A percentile compares a stretch with the other conserved stretches of the same genome.
Conservation (phyloP, 768 basidiomycete genomes). For the Auricularia sp. region DNA sequence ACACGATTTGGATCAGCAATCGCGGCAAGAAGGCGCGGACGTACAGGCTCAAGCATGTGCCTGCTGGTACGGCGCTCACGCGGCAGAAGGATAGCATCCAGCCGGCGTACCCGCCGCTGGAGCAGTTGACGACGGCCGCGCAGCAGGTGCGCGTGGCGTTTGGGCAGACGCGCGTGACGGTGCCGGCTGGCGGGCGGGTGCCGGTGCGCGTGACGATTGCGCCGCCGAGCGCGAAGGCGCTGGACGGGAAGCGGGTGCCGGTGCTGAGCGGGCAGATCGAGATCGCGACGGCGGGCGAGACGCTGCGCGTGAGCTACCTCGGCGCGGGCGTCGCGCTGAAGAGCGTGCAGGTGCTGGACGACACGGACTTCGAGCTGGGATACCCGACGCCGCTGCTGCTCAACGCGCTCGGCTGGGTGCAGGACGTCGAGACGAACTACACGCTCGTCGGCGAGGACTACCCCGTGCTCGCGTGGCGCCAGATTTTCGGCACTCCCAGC, state of each 20-base stretch:
- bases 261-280: constrained; percentile 2
- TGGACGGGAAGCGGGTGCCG: constrained; percentile 3
- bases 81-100: constrained; percentile 12
- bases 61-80: constrained; percentile 21
- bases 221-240: not conserved
- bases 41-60: constrained; percentile 20
- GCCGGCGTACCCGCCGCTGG: not conserved
- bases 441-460: not conserved
- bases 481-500: too few species aligned
- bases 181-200: constrained; percentile 13
- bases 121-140: constrained; percentile 4
- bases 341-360: constrained; percentile 1
- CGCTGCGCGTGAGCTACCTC: constrained; percentile 5
- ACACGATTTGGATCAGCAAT: constrained; percentile 4
- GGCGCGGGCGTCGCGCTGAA: not conserved
- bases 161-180: constrained; percentile 6
- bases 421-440: not conserved
- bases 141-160: constrained; percentile 7
- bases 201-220: not conserved
- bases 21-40: not conserved
- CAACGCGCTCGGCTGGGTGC: not conserved
- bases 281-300: constrained; percentile 5
- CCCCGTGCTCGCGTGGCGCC: too few species aligned
- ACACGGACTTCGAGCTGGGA: not conserved
- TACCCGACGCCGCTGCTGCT: not conserved